Evolutionary conservation across 139 green algal genomes (phyloP), one percentile per base, ranked within the genome.

Genomic region (Tetradesmus obliquus): DNA sequence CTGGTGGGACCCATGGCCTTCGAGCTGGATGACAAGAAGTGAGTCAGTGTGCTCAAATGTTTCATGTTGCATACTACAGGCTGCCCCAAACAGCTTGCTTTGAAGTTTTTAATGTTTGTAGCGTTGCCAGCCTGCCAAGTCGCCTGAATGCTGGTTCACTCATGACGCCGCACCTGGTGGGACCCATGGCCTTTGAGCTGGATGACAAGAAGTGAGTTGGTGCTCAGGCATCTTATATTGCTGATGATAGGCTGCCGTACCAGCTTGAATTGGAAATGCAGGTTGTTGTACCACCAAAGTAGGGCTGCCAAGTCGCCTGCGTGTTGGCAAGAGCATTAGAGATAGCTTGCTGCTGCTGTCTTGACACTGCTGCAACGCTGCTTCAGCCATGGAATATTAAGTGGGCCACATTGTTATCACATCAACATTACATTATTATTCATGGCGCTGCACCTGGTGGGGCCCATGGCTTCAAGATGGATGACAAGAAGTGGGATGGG

Each of bases 1-100:
- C 88, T 99, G 1, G 96, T 98, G 7, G 96, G 90, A 2, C 98
- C 98, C 1, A 85, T 98, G 58, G 97, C 97, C 22, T 99, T 99
- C 91, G 84, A 98, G 2, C 87, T 98, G 5, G 93, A 97, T 84
- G 93, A 95, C 87, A 94, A 83, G 1, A 96, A 97, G 95, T 97
- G 86, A 92, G 94, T 55, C 0, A 5, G 53, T 57, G 32, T 45
- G 32, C 32, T 45, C 32, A 45, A 45, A 45, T 45, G 32, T 45
- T 45, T 45, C 32, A 45, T 45, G 32, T 45, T 84, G 57, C 9
- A 9, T 12, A 82, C 32, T 45, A 45, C 32, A 45, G 32, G 32
- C 32, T 45, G 32, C 32, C 0, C 32, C 32, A 45, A 45, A 45
- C 32, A 45, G 32, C 32, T 45, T 45, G 32, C 32, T 45, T 45